These are phyloP conservation scores for Limonium bicolor DNA, from an alignment of 148 eudicot genomes.

Conservation along the genomic window DNA sequence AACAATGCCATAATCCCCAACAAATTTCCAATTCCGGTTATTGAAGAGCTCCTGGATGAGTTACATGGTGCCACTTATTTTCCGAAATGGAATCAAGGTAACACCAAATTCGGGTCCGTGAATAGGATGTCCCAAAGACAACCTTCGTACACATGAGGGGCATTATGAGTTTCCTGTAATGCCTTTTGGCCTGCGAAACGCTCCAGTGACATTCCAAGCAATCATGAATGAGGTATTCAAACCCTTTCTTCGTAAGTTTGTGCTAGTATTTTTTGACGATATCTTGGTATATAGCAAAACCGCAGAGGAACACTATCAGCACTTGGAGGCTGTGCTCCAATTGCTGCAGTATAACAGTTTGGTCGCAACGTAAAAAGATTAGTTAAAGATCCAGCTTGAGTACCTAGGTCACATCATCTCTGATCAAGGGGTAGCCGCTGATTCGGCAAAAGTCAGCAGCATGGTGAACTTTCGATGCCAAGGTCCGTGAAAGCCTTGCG, in stretches of 20 bases:
- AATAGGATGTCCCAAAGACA: not conserved
- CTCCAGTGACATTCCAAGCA: too few species aligned
- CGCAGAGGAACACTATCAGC: too few species aligned
- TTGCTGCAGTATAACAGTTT: not conserved
- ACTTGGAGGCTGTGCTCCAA: not conserved
- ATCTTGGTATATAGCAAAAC: too few species aligned
- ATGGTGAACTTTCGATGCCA: not conserved
- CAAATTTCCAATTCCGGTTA: not conserved
- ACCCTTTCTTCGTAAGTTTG: too few species aligned
- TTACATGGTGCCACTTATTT: not conserved
- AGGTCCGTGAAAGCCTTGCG: not conserved
- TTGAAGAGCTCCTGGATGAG: not conserved
- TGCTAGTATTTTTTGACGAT: too few species aligned
- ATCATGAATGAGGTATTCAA: too few species aligned
- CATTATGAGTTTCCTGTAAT: too few species aligned
- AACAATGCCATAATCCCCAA: not conserved
- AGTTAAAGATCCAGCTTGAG: not conserved
- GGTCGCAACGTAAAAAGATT: not conserved
- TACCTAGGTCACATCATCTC: too few species aligned
- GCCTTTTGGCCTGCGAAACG: too few species aligned
- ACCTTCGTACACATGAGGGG: not conserved
- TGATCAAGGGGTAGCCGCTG: not conserved
- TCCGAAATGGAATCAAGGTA: not conserved
- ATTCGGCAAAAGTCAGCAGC: not conserved
- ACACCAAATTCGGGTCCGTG: not conserved